Percentiles rank a stretch among this genome's conserved stretches.
These are phyloP conservation scores for Cadophora sp. DNA, from an alignment of 2,329 filamentous ascomycete species.

Conservation along the genomic window DNA sequence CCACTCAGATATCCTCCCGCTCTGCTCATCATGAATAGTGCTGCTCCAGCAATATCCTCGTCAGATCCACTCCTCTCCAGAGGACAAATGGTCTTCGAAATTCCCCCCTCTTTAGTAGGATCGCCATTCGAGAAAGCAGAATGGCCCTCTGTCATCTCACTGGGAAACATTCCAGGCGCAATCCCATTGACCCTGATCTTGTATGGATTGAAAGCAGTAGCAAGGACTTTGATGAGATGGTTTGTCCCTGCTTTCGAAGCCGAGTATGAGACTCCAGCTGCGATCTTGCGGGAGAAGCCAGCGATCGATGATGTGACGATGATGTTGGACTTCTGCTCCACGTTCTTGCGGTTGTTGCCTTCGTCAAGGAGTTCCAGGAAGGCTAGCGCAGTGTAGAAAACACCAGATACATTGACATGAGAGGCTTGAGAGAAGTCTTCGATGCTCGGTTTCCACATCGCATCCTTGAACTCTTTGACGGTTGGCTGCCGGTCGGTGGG, in stretches of 20 bases:
- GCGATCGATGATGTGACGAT: conserved; percentile 78
- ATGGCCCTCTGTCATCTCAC: conserved; percentile 24
- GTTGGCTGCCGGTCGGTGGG: conserved; percentile 48
- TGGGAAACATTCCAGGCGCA: conserved; percentile 29
- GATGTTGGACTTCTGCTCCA: conserved; percentile 55
- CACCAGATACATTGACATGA: conserved; percentile 27
- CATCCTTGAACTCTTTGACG: conserved; percentile 53
- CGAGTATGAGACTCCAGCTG: conserved; percentile 79
- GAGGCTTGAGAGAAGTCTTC: conserved; percentile 67
- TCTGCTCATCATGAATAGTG: conserved; percentile 51
- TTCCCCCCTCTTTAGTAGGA: conserved; percentile 44
- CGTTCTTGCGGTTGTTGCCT: conserved; percentile 63
- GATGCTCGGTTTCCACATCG: conserved; percentile 46
- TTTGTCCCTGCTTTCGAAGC: conserved; percentile 77
- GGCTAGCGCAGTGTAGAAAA: conserved; percentile 70
- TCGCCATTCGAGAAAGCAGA: conserved; percentile 2
- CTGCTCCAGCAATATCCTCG: conserved; percentile 66
- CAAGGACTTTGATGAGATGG: conserved; percentile 73
- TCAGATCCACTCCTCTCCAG: conserved; percentile 55
- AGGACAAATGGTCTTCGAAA: conserved; percentile 11
- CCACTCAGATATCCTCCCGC: conserved; percentile 39
- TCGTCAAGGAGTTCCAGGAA: conserved; percentile 71
- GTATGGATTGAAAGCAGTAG: conserved; percentile 66
- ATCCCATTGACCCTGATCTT: conserved; percentile 56
- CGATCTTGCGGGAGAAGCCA: conserved; percentile 72